phyloP scores from a whole-genome alignment of 2,329 filamentous ascomycete species.

The Talaromyces sp. region DNA sequence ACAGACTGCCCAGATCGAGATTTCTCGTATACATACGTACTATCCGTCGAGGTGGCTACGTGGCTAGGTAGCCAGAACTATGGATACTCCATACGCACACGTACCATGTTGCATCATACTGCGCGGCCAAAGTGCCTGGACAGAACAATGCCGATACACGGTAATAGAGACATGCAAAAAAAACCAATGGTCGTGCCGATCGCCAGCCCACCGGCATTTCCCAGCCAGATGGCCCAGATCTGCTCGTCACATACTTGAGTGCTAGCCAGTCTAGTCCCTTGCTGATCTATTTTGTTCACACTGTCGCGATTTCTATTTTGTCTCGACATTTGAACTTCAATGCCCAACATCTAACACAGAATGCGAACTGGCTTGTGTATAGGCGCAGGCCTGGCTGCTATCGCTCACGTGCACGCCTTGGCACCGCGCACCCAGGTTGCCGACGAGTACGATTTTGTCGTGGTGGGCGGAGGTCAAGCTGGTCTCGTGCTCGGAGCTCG shows the following conservation, averaged over 20 bases:
- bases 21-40: background rate
- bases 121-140: no score
- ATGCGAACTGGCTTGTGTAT: constrained; percentile 16
- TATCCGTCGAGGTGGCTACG: background rate
- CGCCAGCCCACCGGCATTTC: background rate
- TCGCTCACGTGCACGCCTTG: constrained; percentile 23
- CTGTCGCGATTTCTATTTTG: background rate
- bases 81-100: background rate
- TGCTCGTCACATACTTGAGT: background rate
- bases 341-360: background rate
- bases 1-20: background rate
- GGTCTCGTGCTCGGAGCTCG: constrained; percentile 47
- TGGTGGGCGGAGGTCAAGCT: constrained; percentile 56
- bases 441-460: constrained; percentile 35
- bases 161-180: no score
- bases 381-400: constrained; percentile 20
- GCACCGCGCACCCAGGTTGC: constrained; percentile 27
- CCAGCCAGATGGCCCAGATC: background rate
- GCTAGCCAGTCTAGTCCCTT: background rate
- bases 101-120: background rate
- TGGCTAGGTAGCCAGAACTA: background rate
- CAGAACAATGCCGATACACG: background rate
- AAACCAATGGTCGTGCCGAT: background rate
- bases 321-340: background rate
- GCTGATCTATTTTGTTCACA: background rate